Percentiles rank a stretch among this genome's conserved stretches.
Conservation (phyloP, 495 filamentous ascomycete species). For the Aspergillus bertholletiae region DNA sequence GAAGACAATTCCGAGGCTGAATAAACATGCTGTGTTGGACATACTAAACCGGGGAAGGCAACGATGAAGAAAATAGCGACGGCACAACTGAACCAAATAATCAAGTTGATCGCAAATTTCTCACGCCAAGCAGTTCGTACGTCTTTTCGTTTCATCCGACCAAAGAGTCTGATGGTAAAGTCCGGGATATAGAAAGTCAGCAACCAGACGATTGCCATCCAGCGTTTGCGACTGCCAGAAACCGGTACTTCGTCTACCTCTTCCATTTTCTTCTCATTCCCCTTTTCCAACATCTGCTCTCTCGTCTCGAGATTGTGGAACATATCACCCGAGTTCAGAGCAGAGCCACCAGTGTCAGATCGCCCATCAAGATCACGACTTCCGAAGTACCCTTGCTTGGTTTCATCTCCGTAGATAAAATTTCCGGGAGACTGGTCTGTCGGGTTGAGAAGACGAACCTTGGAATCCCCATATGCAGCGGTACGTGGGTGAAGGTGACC, state of each 20-base stretch:
- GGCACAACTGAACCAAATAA: constrained; percentile 88
- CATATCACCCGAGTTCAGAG: constrained; percentile 91
- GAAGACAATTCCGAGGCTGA: constrained; percentile 71
- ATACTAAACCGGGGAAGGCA: constrained; percentile 82
- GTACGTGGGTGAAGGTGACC: constrained; percentile 32
- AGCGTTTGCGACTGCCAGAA: constrained; percentile 82
- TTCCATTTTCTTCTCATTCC: constrained; percentile 82
- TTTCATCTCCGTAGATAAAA: constrained; percentile 68
- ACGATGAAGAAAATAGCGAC: constrained; percentile 85
- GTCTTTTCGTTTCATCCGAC: constrained; percentile 88
- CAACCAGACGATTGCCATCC: constrained; percentile 82
- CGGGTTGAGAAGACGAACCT: constrained; percentile 63
- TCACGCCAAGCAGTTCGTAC: constrained; percentile 94
- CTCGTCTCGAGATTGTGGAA: constrained; percentile 94
- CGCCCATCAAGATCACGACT: constrained; percentile 77
- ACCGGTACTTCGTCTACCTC: constrained; percentile 82
- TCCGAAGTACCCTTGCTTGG: constrained; percentile 73
- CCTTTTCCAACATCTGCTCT: constrained; percentile 92
- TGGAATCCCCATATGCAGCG: constrained; percentile 60
- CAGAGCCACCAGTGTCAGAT: constrained; percentile 86
- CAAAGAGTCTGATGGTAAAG: constrained; percentile 72
- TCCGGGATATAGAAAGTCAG: constrained; percentile 88
- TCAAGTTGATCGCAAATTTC: constrained; percentile 95
- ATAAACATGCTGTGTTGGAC: constrained; percentile 85
- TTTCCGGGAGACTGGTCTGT: constrained; percentile 55